phyloP scores from a whole-genome alignment of 1,284 basidiomycete genomes.

The Filobasidium uniguttulatum region DNA sequence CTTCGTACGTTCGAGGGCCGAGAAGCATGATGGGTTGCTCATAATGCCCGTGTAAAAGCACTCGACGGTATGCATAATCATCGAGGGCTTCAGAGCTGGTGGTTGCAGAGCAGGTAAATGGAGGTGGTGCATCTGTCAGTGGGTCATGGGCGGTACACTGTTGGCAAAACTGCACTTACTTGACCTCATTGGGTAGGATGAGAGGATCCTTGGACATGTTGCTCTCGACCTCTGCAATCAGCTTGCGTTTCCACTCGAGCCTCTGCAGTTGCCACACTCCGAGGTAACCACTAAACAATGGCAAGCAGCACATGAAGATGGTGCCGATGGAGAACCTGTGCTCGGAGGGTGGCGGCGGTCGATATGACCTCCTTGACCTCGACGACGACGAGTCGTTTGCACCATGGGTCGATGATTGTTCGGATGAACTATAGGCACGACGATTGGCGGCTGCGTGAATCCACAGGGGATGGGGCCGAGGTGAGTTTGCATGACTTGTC shows the following conservation, averaged over 20 bases:
- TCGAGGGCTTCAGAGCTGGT: conserved; percentile 49
- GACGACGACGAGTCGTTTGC: background rate
- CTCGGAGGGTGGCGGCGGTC: too few relatives aligned
- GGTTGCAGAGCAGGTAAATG: conserved; percentile 36
- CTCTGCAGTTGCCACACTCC: conserved; percentile 86
- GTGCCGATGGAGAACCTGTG: conserved; percentile 26
- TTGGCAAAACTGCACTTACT: conserved; percentile 47
- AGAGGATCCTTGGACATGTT: conserved; percentile 74
- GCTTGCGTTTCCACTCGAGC: conserved; percentile 83
- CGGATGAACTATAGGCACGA: too few relatives aligned
- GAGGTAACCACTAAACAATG: conserved; percentile 78
- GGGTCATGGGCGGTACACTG: background rate
- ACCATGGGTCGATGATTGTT: too few relatives aligned
- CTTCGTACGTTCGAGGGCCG: conserved; percentile 73
- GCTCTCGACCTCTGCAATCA: conserved; percentile 88
- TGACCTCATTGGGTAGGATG: conserved; percentile 65
- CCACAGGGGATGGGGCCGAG: too few relatives aligned
- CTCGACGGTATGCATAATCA: conserved; percentile 76
- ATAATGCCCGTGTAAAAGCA: conserved; percentile 62
- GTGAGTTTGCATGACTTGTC: too few relatives aligned
- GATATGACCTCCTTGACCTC: background rate
- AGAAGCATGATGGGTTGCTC: conserved; percentile 66
- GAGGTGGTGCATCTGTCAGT: background rate
- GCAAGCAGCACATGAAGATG: conserved; percentile 72
- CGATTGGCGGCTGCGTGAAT: too few relatives aligned